These are phyloP conservation scores for Physaria fendleri DNA, from an alignment of 345 rosid genomes.

Conservation along the genomic window DNA sequence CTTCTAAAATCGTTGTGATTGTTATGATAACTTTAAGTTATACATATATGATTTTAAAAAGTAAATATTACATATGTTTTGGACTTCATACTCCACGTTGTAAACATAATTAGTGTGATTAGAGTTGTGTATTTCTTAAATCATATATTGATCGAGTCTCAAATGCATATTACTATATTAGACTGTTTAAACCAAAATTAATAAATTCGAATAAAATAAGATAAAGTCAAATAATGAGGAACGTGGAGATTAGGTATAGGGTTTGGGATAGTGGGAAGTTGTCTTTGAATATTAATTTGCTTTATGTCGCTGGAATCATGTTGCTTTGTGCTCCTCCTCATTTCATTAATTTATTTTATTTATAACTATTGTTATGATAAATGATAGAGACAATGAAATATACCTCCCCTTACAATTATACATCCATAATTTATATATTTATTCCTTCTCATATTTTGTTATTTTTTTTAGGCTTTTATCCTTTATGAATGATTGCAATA, in stretches of 20 bases:
- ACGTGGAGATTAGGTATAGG: slow-evolving; percentile 21
- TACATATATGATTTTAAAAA: too few relatives aligned
- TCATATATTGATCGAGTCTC: neutral
- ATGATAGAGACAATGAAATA: neutral
- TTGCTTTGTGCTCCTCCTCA: slow-evolving; percentile 14
- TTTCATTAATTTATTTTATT: neutral
- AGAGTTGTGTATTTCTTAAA: neutral
- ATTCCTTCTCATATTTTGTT: slow-evolving; percentile 1
- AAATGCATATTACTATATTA: too few relatives aligned
- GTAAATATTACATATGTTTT: too few relatives aligned
- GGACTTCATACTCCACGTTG: too few relatives aligned
- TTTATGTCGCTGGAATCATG: slow-evolving; percentile 22
- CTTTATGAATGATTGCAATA: slow-evolving; percentile 1
- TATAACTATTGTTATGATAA: neutral
- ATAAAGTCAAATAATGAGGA: too few relatives aligned
- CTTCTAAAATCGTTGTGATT: neutral
- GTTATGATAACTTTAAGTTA: neutral
- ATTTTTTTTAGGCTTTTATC: neutral
- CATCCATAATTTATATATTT: neutral
- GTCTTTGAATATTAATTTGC: slow-evolving; percentile 18
- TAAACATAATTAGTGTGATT: too few relatives aligned
- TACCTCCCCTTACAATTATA: slow-evolving; percentile 25
- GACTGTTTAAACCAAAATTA: too few relatives aligned
- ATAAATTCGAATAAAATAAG: too few relatives aligned
- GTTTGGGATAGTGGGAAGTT: slow-evolving; percentile 22